Evolutionary conservation across 345 rosid species (phyloP), one percentile per base, ranked within the genome.

Genomic region (Rhodamnia argentea): DNA sequence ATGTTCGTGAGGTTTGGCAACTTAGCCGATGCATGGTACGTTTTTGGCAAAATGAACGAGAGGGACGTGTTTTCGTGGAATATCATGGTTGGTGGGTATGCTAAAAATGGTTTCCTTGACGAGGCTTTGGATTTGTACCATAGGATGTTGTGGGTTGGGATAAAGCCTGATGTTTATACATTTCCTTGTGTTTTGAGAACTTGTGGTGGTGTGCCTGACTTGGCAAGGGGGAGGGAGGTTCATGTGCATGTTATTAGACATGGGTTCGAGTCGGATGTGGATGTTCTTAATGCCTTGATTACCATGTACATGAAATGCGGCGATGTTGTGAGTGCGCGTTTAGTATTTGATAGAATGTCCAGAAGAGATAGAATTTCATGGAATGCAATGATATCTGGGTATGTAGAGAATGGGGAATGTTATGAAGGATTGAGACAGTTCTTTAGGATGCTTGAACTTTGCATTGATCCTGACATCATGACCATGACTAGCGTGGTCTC

Each of bases 1-100:
- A 95, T 96, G 98, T 93, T 93, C 86, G 97, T 97, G 85, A 92
- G 97, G 93, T 95, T 96, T 87, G 95, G 95, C 82, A 92, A 97
- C 70, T 82, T 95, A 91, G 90, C 88, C 84, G 92, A 90, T 85
- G 99, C 98, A 0, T 94, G 98, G 99, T 91, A 92, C 84, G 98
- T 96, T 83, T 96, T 97, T 82, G 95, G 98, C 75, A 95, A 91
- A 88, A 94, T 97, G 99, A 85, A 90, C 52, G 92, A 93, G 85
- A 95, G 99, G 75, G 93, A 97, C 88, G 91, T 94, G 86, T 95
- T 96, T 83, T 97, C 97, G n/a, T 97, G 99, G 99, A 97, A 96
- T 88, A 94, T 96, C 53, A 88, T 96, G 92, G 92, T 96, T 60
- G 96, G 99, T 86, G 98, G 98, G 37, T 96, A 94, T 44, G 98